Evolutionary conservation across 2,329 filamentous ascomycete genomes (phyloP).

Genomic region (Pestalotiopsis fici): DNA sequence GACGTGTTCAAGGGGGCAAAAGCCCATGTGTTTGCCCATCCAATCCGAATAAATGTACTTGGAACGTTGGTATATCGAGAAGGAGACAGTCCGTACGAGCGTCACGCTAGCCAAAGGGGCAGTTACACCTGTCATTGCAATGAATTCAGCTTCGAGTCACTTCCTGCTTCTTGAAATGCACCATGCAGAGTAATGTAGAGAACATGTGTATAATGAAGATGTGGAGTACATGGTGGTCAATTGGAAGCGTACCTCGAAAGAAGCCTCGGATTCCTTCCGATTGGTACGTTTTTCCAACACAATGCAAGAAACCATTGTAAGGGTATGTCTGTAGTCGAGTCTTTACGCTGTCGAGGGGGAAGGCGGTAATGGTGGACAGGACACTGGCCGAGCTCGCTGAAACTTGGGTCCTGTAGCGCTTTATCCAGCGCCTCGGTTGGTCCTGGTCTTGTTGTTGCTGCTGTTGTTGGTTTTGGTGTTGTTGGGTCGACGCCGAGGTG

Average conservation of each 20-base stretch:
- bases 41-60: conserved; percentile 74
- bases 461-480: conserved; percentile 4
- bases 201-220: neutral
- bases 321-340: conserved; percentile 88
- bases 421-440: conserved; percentile 56
- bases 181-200: neutral
- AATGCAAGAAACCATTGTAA: conserved; percentile 73
- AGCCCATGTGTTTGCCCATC: conserved; percentile 66
- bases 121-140: conserved; percentile 59
- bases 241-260: conserved; percentile 66
- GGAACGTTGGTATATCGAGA: conserved; percentile 77
- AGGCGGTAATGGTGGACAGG: conserved; percentile 77
- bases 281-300: conserved; percentile 73
- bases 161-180: neutral
- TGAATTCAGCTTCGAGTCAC: neutral
- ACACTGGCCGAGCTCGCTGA: conserved; percentile 77
- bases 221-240: neutral
- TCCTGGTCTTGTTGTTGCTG: conserved; percentile 23
- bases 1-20: conserved; percentile 73
- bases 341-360: conserved; percentile 87
- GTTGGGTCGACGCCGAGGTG: neutral
- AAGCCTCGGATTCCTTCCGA: conserved; percentile 75
- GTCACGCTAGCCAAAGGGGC: conserved; percentile 81
- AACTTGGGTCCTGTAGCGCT: conserved; percentile 79
- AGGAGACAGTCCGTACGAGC: conserved; percentile 74